phyloP scores from a whole-genome alignment of 768 basidiomycete species.

The Auriscalpium orientale region DNA sequence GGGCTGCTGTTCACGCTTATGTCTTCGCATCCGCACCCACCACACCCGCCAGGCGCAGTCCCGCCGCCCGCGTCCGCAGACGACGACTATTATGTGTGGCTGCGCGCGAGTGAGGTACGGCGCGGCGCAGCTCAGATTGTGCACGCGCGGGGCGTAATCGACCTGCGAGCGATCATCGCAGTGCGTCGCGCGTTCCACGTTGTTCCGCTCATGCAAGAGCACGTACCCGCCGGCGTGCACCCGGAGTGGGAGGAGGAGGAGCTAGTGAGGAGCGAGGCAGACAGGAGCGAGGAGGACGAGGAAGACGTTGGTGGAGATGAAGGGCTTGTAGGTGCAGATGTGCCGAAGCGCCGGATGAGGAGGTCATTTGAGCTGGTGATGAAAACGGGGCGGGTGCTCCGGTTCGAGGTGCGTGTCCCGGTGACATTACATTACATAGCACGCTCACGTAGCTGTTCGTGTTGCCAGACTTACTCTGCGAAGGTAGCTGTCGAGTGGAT shows the following conservation, averaged over 20 bases:
- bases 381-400: slow-evolving; percentile 55
- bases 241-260: slow-evolving; percentile 24
- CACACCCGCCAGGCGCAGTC: slow-evolving; percentile 53
- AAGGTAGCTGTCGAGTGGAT: slow-evolving; percentile 81
- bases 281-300: slow-evolving; percentile 42
- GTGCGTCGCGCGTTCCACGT: slow-evolving; percentile 59
- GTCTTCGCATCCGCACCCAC: slow-evolving; percentile 52
- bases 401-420: slow-evolving; percentile 62
- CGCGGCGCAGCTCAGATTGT: slow-evolving; percentile 61
- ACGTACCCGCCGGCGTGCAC: slow-evolving; percentile 1
- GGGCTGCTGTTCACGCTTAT: slow-evolving; percentile 61
- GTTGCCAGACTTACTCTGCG: slow-evolving; percentile 53
- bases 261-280: slow-evolving; percentile 6
- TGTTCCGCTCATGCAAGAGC: slow-evolving; percentile 23
- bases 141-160: slow-evolving; percentile 58
- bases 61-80: slow-evolving; percentile 24
- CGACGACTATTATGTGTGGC: slow-evolving; percentile 21
- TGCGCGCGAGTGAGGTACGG: slow-evolving; percentile 46
- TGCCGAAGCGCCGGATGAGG: slow-evolving; percentile 41
- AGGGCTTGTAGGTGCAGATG: slow-evolving; percentile 34
- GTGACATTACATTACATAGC: too few relatives aligned
- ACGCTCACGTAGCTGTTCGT: not conserved
- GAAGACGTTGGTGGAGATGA: slow-evolving; percentile 63
- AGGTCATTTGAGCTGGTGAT: slow-evolving; percentile 76
- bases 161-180: slow-evolving; percentile 59